phyloP scores from a whole-genome alignment of 768 basidiomycete species.

The Tephrocybe rancida region DNA sequence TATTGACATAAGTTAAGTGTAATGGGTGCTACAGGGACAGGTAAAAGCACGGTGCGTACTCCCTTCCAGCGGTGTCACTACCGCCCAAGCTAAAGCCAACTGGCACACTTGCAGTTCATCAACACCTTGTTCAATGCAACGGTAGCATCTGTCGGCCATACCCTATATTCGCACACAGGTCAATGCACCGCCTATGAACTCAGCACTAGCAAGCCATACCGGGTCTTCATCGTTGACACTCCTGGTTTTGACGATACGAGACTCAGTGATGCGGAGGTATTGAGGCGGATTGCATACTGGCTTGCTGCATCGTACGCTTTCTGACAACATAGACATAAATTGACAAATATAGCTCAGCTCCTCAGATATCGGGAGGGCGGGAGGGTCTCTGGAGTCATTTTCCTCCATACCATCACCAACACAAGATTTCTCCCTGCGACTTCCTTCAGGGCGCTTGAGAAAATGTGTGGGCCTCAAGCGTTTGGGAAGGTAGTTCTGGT shows the following conservation, averaged over 20 bases:
- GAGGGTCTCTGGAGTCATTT: slow-evolving; percentile 7
- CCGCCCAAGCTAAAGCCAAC: too few relatives aligned
- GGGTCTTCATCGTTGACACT: slow-evolving; percentile 22
- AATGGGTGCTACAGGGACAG: slow-evolving; percentile 21
- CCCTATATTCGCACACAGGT: neutral
- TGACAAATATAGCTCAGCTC: too few relatives aligned
- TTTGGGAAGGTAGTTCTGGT: neutral
- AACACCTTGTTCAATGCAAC: slow-evolving; percentile 10
- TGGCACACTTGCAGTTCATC: slow-evolving; percentile 16
- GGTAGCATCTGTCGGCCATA: neutral
- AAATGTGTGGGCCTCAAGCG: slow-evolving; percentile 1
- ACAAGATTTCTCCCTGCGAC: neutral
- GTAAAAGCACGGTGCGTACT: slow-evolving; percentile 22
- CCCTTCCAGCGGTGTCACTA: neutral
- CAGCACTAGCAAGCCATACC: neutral
- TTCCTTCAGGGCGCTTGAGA: slow-evolving; percentile 3
- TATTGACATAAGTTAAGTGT: slow-evolving; percentile 9
- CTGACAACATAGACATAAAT: neutral
- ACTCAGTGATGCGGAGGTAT: slow-evolving; percentile 17
- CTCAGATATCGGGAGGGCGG: neutral
- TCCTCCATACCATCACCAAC: slow-evolving; percentile 9
- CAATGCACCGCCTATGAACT: neutral
- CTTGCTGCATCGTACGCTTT: slow-evolving; percentile 5
- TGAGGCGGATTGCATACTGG: slow-evolving; percentile 21
- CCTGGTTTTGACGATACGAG: slow-evolving; percentile 24